phyloP scores from a whole-genome alignment of 2,329 filamentous ascomycete species.

The Fusarium newnesense region DNA sequence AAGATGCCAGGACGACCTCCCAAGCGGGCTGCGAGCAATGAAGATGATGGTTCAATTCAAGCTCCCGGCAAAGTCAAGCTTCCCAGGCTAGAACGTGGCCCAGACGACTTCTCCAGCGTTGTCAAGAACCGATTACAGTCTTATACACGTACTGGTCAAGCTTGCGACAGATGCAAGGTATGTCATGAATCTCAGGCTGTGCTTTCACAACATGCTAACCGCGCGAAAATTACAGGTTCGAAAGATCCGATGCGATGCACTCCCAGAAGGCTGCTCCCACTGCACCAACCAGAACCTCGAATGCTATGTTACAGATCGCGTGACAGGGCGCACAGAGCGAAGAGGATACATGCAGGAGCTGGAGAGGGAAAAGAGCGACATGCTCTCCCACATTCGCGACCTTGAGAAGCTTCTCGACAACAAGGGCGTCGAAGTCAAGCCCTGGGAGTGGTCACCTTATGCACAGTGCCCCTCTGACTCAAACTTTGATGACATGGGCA shows the following conservation, averaged over 20 bases:
- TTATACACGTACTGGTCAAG: constrained; percentile 78
- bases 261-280: constrained; percentile 83
- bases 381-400: constrained; percentile 73
- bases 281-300: constrained; percentile 80
- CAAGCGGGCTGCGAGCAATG: constrained; percentile 42
- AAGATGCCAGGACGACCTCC: constrained; percentile 39
- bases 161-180: constrained; percentile 90
- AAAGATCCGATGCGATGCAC: constrained; percentile 88
- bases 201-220: constrained; percentile 9
- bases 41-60: constrained; percentile 46
- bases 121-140: constrained; percentile 66
- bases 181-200: constrained; percentile 34
- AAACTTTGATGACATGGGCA: constrained; percentile 42
- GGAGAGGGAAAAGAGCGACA: constrained; percentile 75
- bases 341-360: constrained; percentile 82
- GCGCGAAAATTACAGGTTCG: constrained; percentile 65
- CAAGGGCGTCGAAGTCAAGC: constrained; percentile 69
- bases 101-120: constrained; percentile 64
- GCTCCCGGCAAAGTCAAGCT: constrained; percentile 57
- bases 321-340: constrained; percentile 82
- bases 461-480: constrained; percentile 42
- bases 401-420: constrained; percentile 73
- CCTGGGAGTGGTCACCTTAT: constrained; percentile 53
- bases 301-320: constrained; percentile 87
- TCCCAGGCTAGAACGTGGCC: constrained; percentile 58